These are phyloP conservation scores for Pyricularia pennisetigena DNA, from an alignment of 2,329 filamentous ascomycete species.

Conservation along the genomic window DNA sequence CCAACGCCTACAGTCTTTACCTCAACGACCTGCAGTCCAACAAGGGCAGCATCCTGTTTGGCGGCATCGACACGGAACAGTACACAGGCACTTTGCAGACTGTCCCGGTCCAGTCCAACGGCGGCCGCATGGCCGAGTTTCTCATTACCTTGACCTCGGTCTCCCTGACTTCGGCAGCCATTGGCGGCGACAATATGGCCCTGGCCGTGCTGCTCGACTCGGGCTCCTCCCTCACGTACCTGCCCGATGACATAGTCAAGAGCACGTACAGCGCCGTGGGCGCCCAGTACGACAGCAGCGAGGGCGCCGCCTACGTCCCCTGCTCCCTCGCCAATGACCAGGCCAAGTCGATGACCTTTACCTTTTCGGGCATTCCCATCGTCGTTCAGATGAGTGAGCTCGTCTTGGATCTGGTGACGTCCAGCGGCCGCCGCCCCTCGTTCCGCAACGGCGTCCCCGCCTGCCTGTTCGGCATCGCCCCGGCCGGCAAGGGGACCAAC, in stretches of 20 bases:
- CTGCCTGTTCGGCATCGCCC: conserved; percentile 60
- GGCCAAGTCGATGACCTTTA: conserved; percentile 36
- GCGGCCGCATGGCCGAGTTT: conserved; percentile 49
- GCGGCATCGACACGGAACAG: conserved; percentile 60
- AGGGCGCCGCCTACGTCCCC: conserved; percentile 51
- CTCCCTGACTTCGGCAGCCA: conserved; percentile 26
- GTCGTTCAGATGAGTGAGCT: conserved; percentile 49
- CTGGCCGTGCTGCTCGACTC: conserved; percentile 62
- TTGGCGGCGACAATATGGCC: conserved; percentile 36
- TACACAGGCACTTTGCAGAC: conserved; percentile 54
- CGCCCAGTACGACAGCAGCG: conserved; percentile 43
- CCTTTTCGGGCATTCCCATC: conserved; percentile 41
- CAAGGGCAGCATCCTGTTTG: conserved; percentile 62
- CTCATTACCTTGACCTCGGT: conserved; percentile 59
- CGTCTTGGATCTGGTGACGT: conserved; percentile 39
- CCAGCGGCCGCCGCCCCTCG: conserved; percentile 34
- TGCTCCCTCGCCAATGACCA: conserved; percentile 35
- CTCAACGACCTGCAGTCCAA: conserved; percentile 60
- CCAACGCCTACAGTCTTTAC: conserved; percentile 66
- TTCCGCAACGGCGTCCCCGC: conserved; percentile 44
- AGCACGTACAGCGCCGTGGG: conserved; percentile 48
- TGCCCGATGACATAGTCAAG: conserved; percentile 45
- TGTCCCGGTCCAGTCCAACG: conserved; percentile 51
- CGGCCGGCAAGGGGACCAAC: conserved; percentile 42
- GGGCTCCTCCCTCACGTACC: conserved; percentile 57